These are phyloP conservation scores for Aspergillus saccharolyticus DNA, from an alignment of 495 filamentous ascomycete species.

Conservation along the genomic window DNA sequence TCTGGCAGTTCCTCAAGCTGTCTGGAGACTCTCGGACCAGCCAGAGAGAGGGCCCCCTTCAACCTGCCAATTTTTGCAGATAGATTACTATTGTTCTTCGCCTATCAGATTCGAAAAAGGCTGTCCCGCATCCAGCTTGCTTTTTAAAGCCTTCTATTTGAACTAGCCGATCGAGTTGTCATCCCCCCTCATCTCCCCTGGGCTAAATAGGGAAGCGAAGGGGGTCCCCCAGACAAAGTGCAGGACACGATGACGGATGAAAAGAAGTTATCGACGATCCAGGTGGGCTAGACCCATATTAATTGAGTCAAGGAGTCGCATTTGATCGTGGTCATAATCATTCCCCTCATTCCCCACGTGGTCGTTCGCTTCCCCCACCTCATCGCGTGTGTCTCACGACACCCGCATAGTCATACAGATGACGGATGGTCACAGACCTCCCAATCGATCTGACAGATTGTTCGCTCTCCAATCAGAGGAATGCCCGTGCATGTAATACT, in stretches of 20 bases:
- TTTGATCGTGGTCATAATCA: neutral
- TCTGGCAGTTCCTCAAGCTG: neutral
- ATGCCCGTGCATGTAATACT: neutral
- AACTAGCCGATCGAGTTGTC: neutral
- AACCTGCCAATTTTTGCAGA: neutral
- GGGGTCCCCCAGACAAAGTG: neutral
- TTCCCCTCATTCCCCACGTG: conserved; percentile 1
- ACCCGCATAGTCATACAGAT: neutral
- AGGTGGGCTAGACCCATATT: conserved; percentile 2
- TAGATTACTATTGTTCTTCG: neutral
- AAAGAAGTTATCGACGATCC: conserved; percentile 3
- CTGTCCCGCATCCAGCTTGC: neutral
- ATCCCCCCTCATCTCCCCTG: neutral
- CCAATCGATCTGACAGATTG: neutral
- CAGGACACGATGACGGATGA: conserved; percentile 1
- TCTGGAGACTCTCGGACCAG: neutral
- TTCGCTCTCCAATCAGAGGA: neutral
- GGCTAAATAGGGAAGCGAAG: neutral
- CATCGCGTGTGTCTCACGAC: neutral
- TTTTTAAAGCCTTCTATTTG: neutral
- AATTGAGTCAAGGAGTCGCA: neutral
- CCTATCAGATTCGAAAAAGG: neutral
- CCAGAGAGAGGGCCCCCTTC: neutral
- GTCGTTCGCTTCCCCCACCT: neutral
- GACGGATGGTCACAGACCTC: neutral